These are phyloP conservation scores for Reticulascus tulasneorum DNA, from an alignment of 2,329 filamentous ascomycete species.

Conservation along the genomic window DNA sequence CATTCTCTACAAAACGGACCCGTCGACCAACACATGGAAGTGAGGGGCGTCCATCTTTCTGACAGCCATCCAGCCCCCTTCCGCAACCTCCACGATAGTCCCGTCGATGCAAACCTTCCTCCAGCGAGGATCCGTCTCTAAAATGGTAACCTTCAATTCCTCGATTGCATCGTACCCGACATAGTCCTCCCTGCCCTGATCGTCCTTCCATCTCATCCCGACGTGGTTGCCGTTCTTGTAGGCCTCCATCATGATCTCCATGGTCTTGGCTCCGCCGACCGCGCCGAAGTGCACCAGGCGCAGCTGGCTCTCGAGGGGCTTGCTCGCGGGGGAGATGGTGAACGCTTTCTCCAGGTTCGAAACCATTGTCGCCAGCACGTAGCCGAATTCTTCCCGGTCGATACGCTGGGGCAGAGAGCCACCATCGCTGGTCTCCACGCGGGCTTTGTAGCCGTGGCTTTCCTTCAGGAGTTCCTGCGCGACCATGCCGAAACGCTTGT, in stretches of 20 bases:
- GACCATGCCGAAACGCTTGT: slow-evolving; percentile 78
- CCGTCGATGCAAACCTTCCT: slow-evolving; percentile 89
- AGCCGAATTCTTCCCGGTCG: slow-evolving; percentile 57
- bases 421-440: slow-evolving; percentile 24
- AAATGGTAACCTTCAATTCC: slow-evolving; percentile 61
- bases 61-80: slow-evolving; percentile 68
- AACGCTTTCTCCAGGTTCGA: slow-evolving; percentile 81
- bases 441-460: slow-evolving; percentile 46
- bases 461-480: slow-evolving; percentile 67
- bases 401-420: slow-evolving; percentile 21
- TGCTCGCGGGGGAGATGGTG: slow-evolving; percentile 70
- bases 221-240: slow-evolving; percentile 57
- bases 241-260: slow-evolving; percentile 70
- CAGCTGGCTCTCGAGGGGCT: slow-evolving; percentile 67
- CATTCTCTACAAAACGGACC: slow-evolving; percentile 8
- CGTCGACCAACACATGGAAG: slow-evolving; percentile 41
- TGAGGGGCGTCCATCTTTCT: slow-evolving; percentile 38
- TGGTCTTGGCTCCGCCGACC: slow-evolving; percentile 59
- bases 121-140: slow-evolving; percentile 70
- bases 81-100: slow-evolving; percentile 71
- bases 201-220: slow-evolving; percentile 43
- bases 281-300: slow-evolving; percentile 72
- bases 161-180: slow-evolving; percentile 72
- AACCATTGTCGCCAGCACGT: slow-evolving; percentile 72
- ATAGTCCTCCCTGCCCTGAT: slow-evolving; percentile 44